Conservation (phyloP, 495 filamentous ascomycete genomes). For the Thermothielavioides terrestris region DNA sequence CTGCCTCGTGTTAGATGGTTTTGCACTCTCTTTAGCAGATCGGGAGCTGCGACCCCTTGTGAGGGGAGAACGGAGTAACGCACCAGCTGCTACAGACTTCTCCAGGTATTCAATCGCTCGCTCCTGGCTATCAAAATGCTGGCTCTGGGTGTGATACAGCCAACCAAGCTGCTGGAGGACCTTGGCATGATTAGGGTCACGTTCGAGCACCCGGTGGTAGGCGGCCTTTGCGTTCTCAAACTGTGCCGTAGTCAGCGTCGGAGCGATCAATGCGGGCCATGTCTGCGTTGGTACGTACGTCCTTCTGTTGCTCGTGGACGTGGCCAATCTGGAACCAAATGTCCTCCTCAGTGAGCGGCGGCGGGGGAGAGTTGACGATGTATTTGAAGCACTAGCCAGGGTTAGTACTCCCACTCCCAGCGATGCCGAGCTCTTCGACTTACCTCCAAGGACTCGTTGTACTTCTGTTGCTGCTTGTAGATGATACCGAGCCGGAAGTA, state of each 20-base stretch:
- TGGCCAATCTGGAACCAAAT: slow-evolving; percentile 99
- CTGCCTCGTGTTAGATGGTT: slow-evolving; percentile 46
- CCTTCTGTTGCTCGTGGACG: slow-evolving; percentile 98
- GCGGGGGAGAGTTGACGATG: slow-evolving; percentile 87
- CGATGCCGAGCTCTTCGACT: slow-evolving; percentile 19
- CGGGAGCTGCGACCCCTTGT: not conserved
- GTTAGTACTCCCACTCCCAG: slow-evolving; percentile 20
- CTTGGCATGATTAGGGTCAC: slow-evolving; percentile 94
- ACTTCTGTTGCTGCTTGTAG: slow-evolving; percentile 98
- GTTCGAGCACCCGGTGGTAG: slow-evolving; percentile 87
- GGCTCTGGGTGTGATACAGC: slow-evolving; percentile 95
- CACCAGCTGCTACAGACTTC: slow-evolving; percentile 91
- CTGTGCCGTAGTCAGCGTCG: slow-evolving; percentile 43
- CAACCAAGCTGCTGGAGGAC: slow-evolving; percentile 96
- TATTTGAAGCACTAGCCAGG: slow-evolving; percentile 82
- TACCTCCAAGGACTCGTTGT: slow-evolving; percentile 84
- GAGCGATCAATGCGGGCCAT: too few species aligned
- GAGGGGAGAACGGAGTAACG: slow-evolving; percentile 25
- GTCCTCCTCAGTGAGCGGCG: slow-evolving; percentile 91
- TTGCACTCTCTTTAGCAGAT: slow-evolving; percentile 9
- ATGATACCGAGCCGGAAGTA: slow-evolving; percentile 99
- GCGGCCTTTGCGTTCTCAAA: slow-evolving; percentile 87
- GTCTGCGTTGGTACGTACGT: too few species aligned
- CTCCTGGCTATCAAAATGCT: slow-evolving; percentile 80
- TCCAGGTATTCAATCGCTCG: slow-evolving; percentile 94